These are phyloP conservation scores for Cytospora paraplurivora DNA, from an alignment of 2,329 filamentous ascomycete species.

Conservation along the genomic window DNA sequence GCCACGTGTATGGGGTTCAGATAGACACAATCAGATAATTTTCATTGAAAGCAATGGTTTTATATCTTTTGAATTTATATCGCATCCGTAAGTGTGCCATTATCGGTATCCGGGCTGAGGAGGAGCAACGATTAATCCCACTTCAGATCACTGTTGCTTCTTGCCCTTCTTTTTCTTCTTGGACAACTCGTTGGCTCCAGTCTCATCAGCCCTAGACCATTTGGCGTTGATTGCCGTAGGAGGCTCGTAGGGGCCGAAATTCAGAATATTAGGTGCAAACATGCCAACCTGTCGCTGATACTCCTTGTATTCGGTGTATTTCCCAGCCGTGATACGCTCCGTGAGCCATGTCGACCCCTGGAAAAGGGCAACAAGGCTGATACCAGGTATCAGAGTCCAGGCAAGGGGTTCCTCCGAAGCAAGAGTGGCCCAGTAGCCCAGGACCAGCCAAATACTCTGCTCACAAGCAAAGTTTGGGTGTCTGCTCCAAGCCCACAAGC, in stretches of 20 bases:
- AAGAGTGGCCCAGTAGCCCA: constrained; percentile 88
- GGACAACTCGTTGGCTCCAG: not conserved
- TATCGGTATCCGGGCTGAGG: not conserved
- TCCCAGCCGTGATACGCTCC: constrained; percentile 74
- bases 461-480: constrained; percentile 96
- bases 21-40: too few relatives aligned
- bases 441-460: constrained; percentile 82
- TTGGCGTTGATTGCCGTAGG: constrained; percentile 30
- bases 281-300: constrained; percentile 84
- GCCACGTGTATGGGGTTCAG: too few relatives aligned
- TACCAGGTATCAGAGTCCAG: constrained; percentile 74
- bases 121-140: not conserved
- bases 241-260: constrained; percentile 47
- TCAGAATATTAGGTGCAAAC: constrained; percentile 67
- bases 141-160: not conserved
- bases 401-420: constrained; percentile 70
- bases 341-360: constrained; percentile 88
- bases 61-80: not conserved
- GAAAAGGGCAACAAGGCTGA: constrained; percentile 77
- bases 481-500: constrained; percentile 83
- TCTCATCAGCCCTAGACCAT: not conserved
- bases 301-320: constrained; percentile 84
- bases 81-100: not conserved
- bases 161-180: constrained; percentile 5
- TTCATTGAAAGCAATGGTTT: not conserved